Evolutionary conservation across 495 filamentous ascomycete genomes (phyloP).

Genomic region (Aspergillus bertholletiae): DNA sequence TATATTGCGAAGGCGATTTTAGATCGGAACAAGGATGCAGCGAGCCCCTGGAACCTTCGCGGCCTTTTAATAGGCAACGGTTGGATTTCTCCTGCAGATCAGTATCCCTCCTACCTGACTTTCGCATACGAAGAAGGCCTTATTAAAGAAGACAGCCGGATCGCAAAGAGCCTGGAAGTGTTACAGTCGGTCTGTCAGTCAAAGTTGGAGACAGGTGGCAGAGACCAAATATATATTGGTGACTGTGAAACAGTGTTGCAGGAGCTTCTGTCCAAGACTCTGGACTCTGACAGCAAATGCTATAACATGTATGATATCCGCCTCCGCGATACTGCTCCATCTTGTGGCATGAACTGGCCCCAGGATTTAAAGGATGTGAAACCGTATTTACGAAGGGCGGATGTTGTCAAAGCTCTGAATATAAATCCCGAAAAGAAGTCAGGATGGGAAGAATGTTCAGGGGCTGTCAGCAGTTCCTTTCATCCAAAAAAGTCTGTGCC

Average conservation of each 20-base stretch:
- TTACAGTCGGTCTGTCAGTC: slow-evolving; percentile 64
- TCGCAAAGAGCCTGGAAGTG: slow-evolving; percentile 63
- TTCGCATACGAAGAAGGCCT: slow-evolving; percentile 74
- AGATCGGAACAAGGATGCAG: slow-evolving; percentile 61
- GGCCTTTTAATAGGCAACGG: slow-evolving; percentile 95
- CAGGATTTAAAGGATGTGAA: slow-evolving; percentile 72
- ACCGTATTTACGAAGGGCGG: slow-evolving; percentile 78
- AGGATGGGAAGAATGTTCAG: slow-evolving; percentile 90
- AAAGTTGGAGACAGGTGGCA: slow-evolving; percentile 45
- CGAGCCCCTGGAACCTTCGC: slow-evolving; percentile 68
- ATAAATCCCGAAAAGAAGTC: slow-evolving; percentile 75
- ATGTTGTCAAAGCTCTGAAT: slow-evolving; percentile 77
- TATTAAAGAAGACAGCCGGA: slow-evolving; percentile 59
- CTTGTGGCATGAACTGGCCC: slow-evolving; percentile 96
- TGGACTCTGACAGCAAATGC: slow-evolving; percentile 56
- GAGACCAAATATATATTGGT: slow-evolving; percentile 59
- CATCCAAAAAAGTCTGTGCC: slow-evolving; percentile 63
- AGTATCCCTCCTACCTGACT: slow-evolving; percentile 84
- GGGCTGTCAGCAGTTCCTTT: slow-evolving; percentile 70
- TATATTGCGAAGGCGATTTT: slow-evolving; percentile 89
- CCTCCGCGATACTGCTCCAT: slow-evolving; percentile 64
- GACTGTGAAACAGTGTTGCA: slow-evolving; percentile 74
- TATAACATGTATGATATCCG: slow-evolving; percentile 96
- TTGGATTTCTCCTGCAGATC: slow-evolving; percentile 87
- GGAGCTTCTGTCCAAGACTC: slow-evolving; percentile 59